Conservation (phyloP, 768 basidiomycete genomes). For the Leccinum boreale region DNA sequence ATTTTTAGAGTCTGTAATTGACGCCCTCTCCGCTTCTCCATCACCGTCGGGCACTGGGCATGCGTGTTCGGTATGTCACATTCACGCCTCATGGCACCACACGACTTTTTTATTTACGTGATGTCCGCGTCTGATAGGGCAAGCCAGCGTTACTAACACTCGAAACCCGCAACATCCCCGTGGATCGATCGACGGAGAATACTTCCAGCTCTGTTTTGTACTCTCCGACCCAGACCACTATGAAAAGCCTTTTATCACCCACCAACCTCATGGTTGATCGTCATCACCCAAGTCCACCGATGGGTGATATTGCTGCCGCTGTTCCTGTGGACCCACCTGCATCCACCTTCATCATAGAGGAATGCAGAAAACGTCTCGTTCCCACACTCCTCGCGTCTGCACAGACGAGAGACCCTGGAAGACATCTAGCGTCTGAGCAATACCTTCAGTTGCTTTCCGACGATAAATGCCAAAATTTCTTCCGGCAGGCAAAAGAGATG, state of each 20-base stretch:
- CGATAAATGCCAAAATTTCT: slow-evolving; percentile 19
- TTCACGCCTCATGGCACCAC: not conserved
- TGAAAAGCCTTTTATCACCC: slow-evolving; percentile 6
- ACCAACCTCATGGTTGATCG: slow-evolving; percentile 1
- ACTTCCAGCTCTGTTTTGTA: not conserved
- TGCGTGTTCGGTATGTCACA: slow-evolving; percentile 21
- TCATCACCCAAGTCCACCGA: slow-evolving; percentile 1
- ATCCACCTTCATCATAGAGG: slow-evolving; percentile 20
- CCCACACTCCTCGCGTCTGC: slow-evolving; percentile 22
- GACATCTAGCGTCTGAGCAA: slow-evolving; percentile 13
- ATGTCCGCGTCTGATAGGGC: not conserved
- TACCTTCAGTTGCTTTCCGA: slow-evolving; percentile 28
- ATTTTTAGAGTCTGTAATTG: slow-evolving; percentile 26
- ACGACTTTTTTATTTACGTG: slow-evolving; percentile 6
- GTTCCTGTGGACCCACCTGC: not conserved
- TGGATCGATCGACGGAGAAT: slow-evolving; percentile 4
- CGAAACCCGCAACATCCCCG: slow-evolving; percentile 13
- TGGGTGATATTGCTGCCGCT: slow-evolving; percentile 5
- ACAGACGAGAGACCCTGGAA: slow-evolving; percentile 14
- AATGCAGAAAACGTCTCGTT: slow-evolving; percentile 24
- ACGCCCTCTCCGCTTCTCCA: not conserved
- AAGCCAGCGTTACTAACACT: slow-evolving; percentile 12
- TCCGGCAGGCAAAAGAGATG: slow-evolving; percentile 26
- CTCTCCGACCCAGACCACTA: slow-evolving; percentile 13
- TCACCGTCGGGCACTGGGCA: not conserved